Evolutionary conservation across 768 basidiomycete genomes (phyloP), one percentile per base, ranked within the genome.

Genomic region (Termitomyces sp.): DNA sequence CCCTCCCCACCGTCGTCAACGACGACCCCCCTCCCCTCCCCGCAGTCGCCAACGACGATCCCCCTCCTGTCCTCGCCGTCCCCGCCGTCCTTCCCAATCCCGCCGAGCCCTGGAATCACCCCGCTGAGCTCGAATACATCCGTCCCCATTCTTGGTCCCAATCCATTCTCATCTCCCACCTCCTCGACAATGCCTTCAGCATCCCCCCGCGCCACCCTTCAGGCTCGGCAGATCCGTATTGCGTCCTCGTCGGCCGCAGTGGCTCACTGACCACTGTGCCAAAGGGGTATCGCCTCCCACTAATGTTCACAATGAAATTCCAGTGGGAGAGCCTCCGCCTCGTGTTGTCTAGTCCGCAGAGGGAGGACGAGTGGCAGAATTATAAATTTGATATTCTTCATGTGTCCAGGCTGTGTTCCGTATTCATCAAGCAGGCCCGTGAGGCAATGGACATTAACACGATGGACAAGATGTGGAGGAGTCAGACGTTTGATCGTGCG

Each of bases 241-340:
- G 63, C 10, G 36, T 56, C 9, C 62, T 69, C 40, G 61, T 62
- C 6, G 26, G 50, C 0, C 52, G 51, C 18, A 65, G 66, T 35
- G 70, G 66, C 2, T 33, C 55, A 6, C 54, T 60, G 14, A 62
- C 66, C 9, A 44, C 63, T 2, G 56, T 78, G 1, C 79, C 78
- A 11, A 63, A 72, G 7, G 71, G 66, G 10, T 80, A 80, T 60
- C 68, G 79, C 1, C 62, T 77, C 18, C 77, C 79, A 0, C 63
- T 80, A 18, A 71, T 80, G 70, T 80, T 77, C 64, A 69, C 75
- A 22, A 75, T 75, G 38, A 74, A 74, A 54, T 79, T 76, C 57
- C 71, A 71, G 53, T 80, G 77, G 77, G 73, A 74, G 57, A 72
- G 70, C 13, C 60, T 79, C 3, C 61, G 70, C 55, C 70, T 80